Conservation (phyloP, 2,329 filamentous ascomycete genomes). For the Penicillium sp. region DNA sequence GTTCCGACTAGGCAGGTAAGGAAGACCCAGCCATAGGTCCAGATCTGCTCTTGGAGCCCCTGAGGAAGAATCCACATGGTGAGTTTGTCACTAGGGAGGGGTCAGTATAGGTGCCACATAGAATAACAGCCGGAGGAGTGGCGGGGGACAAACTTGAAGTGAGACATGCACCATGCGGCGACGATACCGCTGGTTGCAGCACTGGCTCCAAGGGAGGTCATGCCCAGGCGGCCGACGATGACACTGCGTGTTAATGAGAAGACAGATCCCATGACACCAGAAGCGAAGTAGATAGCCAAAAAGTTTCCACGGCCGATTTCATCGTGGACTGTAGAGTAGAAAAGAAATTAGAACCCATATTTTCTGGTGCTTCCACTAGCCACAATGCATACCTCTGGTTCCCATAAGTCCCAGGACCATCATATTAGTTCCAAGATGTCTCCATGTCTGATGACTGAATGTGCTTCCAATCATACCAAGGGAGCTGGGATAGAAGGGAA, state of each 20-base stretch:
- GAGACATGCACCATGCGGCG: conserved; percentile 50
- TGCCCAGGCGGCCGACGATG: conserved; percentile 41
- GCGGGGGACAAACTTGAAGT: conserved; percentile 39
- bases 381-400: conserved; percentile 40
- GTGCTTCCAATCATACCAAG: conserved; percentile 53
- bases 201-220: conserved; percentile 53
- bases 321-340: conserved; percentile 15
- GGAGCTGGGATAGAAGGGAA: conserved; percentile 53
- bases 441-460: conserved; percentile 56
- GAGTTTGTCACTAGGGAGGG: conserved; percentile 37
- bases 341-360: not conserved
- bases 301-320: conserved; percentile 57
- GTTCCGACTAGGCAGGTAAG: conserved; percentile 36
- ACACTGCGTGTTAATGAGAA: conserved; percentile 47
- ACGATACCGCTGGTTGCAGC: conserved; percentile 51
- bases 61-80: conserved; percentile 43
- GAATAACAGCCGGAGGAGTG: not conserved
- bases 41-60: conserved; percentile 41
- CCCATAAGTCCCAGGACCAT: conserved; percentile 55
- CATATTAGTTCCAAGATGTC: conserved; percentile 56
- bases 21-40: conserved; percentile 42
- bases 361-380: not conserved
- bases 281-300: conserved; percentile 51
- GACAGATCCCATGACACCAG: conserved; percentile 49
- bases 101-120: conserved; percentile 2